These are phyloP conservation scores for Kodamaea sp. DNA, from an alignment of 1,139 yeast species.

Conservation along the genomic window DNA sequence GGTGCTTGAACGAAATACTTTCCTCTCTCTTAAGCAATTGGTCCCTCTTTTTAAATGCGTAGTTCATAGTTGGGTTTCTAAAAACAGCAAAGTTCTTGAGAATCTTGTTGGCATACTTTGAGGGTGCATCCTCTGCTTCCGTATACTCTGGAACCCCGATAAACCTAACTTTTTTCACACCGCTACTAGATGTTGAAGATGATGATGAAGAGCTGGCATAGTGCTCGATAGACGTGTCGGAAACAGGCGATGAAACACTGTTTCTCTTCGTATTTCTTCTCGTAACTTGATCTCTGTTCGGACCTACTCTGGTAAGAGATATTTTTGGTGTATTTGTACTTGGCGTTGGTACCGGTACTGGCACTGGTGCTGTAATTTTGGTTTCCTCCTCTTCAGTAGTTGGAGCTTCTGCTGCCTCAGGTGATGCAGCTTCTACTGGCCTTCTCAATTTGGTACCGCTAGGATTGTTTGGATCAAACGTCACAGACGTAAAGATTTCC, in stretches of 20 bases:
- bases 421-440: slow-evolving; percentile 14
- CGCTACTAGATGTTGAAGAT: slow-evolving; percentile 11
- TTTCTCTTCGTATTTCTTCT: slow-evolving; percentile 35
- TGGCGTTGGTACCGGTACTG: too few species aligned
- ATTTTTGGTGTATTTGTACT: slow-evolving; percentile 1
- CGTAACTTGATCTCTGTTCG: slow-evolving; percentile 35
- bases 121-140: slow-evolving; percentile 58
- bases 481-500: slow-evolving; percentile 37
- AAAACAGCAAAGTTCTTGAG: slow-evolving; percentile 48
- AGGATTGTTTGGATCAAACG: slow-evolving; percentile 45
- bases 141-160: slow-evolving; percentile 53
- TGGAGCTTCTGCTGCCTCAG: slow-evolving; percentile 9
- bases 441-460: slow-evolving; percentile 28
- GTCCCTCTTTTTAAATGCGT: slow-evolving; percentile 38
- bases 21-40: slow-evolving; percentile 52
- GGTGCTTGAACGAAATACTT: slow-evolving; percentile 49
- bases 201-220: slow-evolving; percentile 12
- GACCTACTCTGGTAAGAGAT: slow-evolving; percentile 4
- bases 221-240: slow-evolving; percentile 3
- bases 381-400: background rate
- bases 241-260: slow-evolving; percentile 21
- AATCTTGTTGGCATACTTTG: slow-evolving; percentile 47
- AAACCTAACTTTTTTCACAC: slow-evolving; percentile 49
- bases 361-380: background rate
- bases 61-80: slow-evolving; percentile 24